Evolutionary conservation across 2,329 filamentous ascomycete species (phyloP), one percentile per base, ranked within the genome.

Genomic region (Calonectria ilicicola): DNA sequence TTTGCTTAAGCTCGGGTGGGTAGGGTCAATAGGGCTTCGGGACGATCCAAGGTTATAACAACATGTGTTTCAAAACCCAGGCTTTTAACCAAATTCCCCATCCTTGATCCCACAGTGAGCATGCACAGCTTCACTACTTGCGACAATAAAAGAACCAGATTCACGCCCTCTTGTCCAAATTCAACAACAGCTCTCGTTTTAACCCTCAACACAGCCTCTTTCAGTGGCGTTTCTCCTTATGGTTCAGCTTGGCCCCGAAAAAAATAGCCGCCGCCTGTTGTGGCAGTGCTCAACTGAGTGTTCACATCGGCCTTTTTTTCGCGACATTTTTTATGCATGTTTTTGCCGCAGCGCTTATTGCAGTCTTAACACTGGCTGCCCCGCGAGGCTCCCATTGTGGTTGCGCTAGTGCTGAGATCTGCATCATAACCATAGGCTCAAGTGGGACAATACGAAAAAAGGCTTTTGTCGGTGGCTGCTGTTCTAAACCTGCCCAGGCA

Each of bases 241-340:
- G 32, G 12, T n/a, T 40, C 21, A 23, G n/a, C n/a, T 17, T 5
- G 32, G 53, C 19, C 53, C 19, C n/a, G n/a, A 12, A 35, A 60
- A 35, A 60, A 21, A 26, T 2, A 32, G 32, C 32, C 32, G 19
- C 14, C 21, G 21, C 6, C 53, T 60, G n/a, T 10, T 17, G 53
- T 21, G 53, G 53, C 53, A 38, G 53, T 60, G 53, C 53, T 60
- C 9, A 40, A 40, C 32, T 58, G 29, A 58, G 53, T 58, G 38
- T 6, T 26, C 29, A 19, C n/a, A 15, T 4, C 32, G 53, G 5
- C 32, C 35, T 32, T 63, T 5, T 63, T 63, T 63, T 19, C n/a
- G 58, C 38, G 53, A 40, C 53, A n/a, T 58, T 58, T 35, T 26
- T 60, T 15, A 60, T 60, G 53, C 32, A 60, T 60, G 29, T 60